phyloP scores from a whole-genome alignment of 2,329 filamentous ascomycete genomes.

The Fusarium tricinctum region DNA sequence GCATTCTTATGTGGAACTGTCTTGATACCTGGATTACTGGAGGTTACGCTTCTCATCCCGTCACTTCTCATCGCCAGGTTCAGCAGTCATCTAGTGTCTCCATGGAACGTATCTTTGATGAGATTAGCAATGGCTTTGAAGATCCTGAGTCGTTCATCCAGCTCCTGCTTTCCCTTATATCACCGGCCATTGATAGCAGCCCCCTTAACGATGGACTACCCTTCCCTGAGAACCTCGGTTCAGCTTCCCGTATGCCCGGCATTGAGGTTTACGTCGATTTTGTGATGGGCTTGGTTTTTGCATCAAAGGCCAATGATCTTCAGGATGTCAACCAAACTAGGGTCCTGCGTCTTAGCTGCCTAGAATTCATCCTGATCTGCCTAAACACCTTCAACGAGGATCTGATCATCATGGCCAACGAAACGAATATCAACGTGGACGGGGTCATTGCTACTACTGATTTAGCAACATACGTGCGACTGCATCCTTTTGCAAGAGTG shows the following conservation, averaged over 20 bases:
- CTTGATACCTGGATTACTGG: conserved; percentile 86
- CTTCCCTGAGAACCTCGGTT: conserved; percentile 88
- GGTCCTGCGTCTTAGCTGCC: conserved; percentile 81
- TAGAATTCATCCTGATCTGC: conserved; percentile 85
- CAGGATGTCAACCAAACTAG: conserved; percentile 77
- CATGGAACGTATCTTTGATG: conserved; percentile 77
- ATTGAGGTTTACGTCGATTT: conserved; percentile 96
- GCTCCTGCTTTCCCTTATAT: conserved; percentile 79
- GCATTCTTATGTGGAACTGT: conserved; percentile 81
- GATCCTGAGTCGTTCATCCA: conserved; percentile 87
- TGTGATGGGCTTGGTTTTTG: conserved; percentile 83
- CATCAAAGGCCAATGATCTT: conserved; percentile 74
- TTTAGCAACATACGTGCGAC: conserved; percentile 81
- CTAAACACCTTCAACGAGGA: conserved; percentile 94
- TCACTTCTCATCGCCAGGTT: conserved; percentile 52
- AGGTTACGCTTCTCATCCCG: conserved; percentile 60
- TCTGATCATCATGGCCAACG: conserved; percentile 85
- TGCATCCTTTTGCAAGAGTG: conserved; percentile 92
- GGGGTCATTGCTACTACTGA: conserved; percentile 79
- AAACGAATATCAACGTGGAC: conserved; percentile 82
- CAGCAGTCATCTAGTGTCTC: conserved; percentile 57
- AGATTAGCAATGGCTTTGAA: conserved; percentile 84
- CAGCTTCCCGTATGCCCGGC: conserved; percentile 80
- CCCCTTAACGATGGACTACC: conserved; percentile 81
- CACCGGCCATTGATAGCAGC: conserved; percentile 72